Conservation (phyloP, 768 basidiomycete species). For the Leucocoprinus leucothites region DNA sequence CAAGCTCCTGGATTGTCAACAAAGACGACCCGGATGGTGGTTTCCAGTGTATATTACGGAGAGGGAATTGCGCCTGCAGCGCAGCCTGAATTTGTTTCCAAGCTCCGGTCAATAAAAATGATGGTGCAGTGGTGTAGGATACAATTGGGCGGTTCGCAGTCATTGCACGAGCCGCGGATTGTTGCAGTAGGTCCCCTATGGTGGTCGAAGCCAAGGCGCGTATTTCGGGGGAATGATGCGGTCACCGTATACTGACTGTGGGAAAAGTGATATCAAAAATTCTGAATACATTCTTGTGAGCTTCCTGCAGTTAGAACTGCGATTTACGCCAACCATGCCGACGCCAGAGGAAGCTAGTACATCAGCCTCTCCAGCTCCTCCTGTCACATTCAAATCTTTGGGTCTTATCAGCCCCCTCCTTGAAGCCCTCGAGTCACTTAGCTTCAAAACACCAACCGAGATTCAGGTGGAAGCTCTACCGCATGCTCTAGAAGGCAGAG, state of each 20-base stretch:
- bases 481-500: conserved; percentile 83
- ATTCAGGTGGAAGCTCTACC: conserved; percentile 88
- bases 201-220: neutral
- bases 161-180: neutral
- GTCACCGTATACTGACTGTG: conserved; percentile 9
- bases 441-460: conserved; percentile 83
- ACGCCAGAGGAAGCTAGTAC: conserved; percentile 58
- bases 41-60: conserved; percentile 94
- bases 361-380: conserved; percentile 28
- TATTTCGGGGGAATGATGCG: no score
- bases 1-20: conserved; percentile 87
- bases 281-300: conserved; percentile 11
- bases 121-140: conserved; percentile 62
- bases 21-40: conserved; percentile 64
- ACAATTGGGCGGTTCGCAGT: conserved; percentile 54
- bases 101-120: conserved; percentile 65
- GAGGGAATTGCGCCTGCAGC: conserved; percentile 70
- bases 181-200: neutral
- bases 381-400: conserved; percentile 70
- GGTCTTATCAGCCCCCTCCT: conserved; percentile 90
- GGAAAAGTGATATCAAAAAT: conserved; percentile 13
- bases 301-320: conserved; percentile 7
- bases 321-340: conserved; percentile 40
- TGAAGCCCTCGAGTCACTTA: conserved; percentile 76
- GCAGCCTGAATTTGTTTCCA: conserved; percentile 70